Base-by-base conservation (phyloP, 1,284 basidiomycete genomes). In the Leccinum subspadiceum region DNA sequence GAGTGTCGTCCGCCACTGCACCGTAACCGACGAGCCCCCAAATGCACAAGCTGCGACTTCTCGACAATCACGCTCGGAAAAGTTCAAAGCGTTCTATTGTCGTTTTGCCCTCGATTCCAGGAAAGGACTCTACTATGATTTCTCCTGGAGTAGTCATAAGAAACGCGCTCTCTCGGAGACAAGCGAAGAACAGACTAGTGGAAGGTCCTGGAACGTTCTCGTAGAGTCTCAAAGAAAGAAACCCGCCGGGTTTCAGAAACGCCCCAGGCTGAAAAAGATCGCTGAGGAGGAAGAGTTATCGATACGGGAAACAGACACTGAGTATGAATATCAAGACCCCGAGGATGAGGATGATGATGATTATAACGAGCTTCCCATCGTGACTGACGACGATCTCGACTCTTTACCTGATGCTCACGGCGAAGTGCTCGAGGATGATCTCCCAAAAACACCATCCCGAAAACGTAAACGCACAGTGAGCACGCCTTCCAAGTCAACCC, bases 91-190 rank as follows among this genome's bases (percentile, higher is more conserved):
- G 2, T 82, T 79, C 60, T 84, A 82, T 65, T 91, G 89, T 65
- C 75, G 76, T n/a, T 75, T 79, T 20, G 87, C 87, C 3, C 77
- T 86, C 17, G 78, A 90, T 65, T 76, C 82, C 9, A 77, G 74
- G 55, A 79, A 81, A 26, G 87, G 86, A 1, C 62, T 89, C 1
- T 90, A 83, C 71, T 91, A 86, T 61, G 72, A 78, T 5, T 78
- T 90, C 58, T 64, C 81, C 57, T 91, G 89, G 89, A 76, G 78
- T 35, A 61, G 60, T 10, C 84, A 85, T 65, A 77, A 70, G 33
- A 59, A 70, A 22, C 60, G 69, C 2, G 82, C 83, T 0, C 70
- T 83, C 54, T 65, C 55, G 2, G 62, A 56, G 15, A 46, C 62
- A 9, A 33, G 62, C 12, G 71, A 76, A 52, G 72, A 68, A 48